Base-by-base conservation (phyloP, 2,329 filamentous ascomycete species). In the Thermomyces lanuginosus region DNA sequence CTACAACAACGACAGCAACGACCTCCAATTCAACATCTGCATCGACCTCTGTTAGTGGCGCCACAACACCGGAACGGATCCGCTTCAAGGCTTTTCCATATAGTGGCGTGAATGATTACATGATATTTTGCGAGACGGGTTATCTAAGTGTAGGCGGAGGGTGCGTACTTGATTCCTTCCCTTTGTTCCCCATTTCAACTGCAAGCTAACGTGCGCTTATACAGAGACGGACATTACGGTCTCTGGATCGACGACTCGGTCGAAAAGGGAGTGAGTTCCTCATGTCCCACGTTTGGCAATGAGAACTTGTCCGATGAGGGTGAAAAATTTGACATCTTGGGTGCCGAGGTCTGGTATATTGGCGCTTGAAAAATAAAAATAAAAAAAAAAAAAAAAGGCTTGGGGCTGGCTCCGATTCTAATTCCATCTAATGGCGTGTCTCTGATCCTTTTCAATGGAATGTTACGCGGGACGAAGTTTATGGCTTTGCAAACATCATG, bases 81-180 rank as follows among this genome's bases (percentile, higher is more conserved):
- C 73, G 89, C 11, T 98, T 98, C 66, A 93, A 92, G 55, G 86
- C 86, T 0, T 98, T 95, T 43, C 84, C 86, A 0, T 95, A 93
- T 46, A 91, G 79, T 30, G 89, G 89, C 4, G 69, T 92, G 21
- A 95, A 98, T 50, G 89, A 95, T 52, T 98, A 92, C 49, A 82
- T 86, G 60, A 89, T 95, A 39, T 78, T 91, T 44, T 95, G 86
- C 54, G 83, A 95, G 55, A 63, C 71, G 3, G 69, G 74, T 13
- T 95, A 79, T 48, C 54, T 98, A 22, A 89, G 79, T 43, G 66
- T 95, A 11, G 89, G 89, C 7, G 86, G 82, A 29, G 81, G 69
- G 56, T 72, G 43, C 53, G 62, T 28, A 11, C 7, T 29, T 21
- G 17, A 12, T 13, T 20, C 13, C 5, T 15, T 7, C 12, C 8